Evolutionary conservation across 2,329 filamentous ascomycete genomes (phyloP).

Genomic region (Diplocarpon rosae): DNA sequence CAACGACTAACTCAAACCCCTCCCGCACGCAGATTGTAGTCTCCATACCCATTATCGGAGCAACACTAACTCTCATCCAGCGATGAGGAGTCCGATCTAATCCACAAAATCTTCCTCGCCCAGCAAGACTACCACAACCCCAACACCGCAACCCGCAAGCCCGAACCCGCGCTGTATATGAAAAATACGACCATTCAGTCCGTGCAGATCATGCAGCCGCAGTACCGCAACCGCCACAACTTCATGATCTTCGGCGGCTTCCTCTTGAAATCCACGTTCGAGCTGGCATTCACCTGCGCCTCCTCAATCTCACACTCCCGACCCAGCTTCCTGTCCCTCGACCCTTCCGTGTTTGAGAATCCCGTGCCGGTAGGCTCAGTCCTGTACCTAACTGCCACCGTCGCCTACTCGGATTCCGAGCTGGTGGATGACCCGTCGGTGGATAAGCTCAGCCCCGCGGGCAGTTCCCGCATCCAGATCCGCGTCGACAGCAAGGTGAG

Average conservation of each 20-base stretch:
- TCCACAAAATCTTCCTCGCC: slow-evolving; percentile 59
- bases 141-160: slow-evolving; percentile 40
- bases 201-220: slow-evolving; percentile 64
- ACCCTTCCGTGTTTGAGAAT: slow-evolving; percentile 61
- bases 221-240: slow-evolving; percentile 56
- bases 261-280: slow-evolving; percentile 59
- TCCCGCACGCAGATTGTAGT: not conserved
- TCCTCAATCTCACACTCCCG: slow-evolving; percentile 55
- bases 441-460: slow-evolving; percentile 27
- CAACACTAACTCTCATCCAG: not conserved
- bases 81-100: slow-evolving; percentile 56
- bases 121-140: slow-evolving; percentile 53
- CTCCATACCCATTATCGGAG: not conserved
- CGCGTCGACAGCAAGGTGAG: slow-evolving; percentile 58
- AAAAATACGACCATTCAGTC: slow-evolving; percentile 49
- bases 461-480: slow-evolving; percentile 52
- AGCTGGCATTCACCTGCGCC: slow-evolving; percentile 61
- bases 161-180: slow-evolving; percentile 51
- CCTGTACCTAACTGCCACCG: slow-evolving; percentile 55
- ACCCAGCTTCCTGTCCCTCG: slow-evolving; percentile 57
- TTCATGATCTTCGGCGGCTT: slow-evolving; percentile 70
- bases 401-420: slow-evolving; percentile 55
- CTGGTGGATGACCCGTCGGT: slow-evolving; percentile 27
- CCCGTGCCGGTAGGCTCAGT: slow-evolving; percentile 62
- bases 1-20: not conserved